Percentiles rank a stretch among this genome's conserved stretches.
Conservation (phyloP, 208 protist species). For the Herpetomonas tarakana region DNA sequence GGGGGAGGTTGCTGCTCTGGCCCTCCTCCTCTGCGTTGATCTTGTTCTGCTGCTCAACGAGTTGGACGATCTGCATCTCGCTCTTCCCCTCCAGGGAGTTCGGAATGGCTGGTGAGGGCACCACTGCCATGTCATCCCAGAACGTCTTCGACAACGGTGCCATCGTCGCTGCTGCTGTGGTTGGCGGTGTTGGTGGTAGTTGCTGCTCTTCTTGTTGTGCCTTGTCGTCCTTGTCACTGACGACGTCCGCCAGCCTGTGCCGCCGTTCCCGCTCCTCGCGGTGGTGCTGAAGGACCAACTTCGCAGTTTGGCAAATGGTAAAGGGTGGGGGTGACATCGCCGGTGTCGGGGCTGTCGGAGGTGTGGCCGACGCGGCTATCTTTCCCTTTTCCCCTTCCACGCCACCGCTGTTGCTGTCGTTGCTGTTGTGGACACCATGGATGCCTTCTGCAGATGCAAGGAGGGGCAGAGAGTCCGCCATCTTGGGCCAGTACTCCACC, state of each 20-base stretch:
- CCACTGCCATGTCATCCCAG: constrained; percentile 23
- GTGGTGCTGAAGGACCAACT: constrained; percentile 19
- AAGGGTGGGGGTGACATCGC: constrained; percentile 9
- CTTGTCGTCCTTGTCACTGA: constrained; percentile 13
- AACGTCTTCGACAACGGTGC: not conserved
- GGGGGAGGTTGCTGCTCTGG: too few species aligned
- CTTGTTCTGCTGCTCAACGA: constrained; percentile 2
- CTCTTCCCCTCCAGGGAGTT: constrained; percentile 32
- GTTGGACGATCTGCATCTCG: constrained; percentile 14
- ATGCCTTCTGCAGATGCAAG: too few species aligned
- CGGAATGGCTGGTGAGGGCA: constrained; percentile 28
- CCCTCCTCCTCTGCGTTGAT: too few species aligned
- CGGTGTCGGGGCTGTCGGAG: constrained; percentile 2
- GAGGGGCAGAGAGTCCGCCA: too few species aligned
- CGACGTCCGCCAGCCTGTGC: constrained; percentile 1
- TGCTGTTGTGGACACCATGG: too few species aligned
- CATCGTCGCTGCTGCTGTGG: not conserved
- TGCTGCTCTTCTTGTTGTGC: not conserved
- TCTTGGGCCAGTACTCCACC: too few species aligned
- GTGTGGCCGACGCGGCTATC: too few species aligned
- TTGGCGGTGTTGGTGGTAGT: not conserved
- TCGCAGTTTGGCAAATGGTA: constrained; percentile 20
- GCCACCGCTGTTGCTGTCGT: too few species aligned
- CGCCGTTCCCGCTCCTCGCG: not conserved
- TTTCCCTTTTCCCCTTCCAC: too few species aligned